Percentiles rank a stretch among this genome's conserved stretches.
These are phyloP conservation scores for Termitomyces sp. DNA, from an alignment of 768 basidiomycete species.

Conservation along the genomic window DNA sequence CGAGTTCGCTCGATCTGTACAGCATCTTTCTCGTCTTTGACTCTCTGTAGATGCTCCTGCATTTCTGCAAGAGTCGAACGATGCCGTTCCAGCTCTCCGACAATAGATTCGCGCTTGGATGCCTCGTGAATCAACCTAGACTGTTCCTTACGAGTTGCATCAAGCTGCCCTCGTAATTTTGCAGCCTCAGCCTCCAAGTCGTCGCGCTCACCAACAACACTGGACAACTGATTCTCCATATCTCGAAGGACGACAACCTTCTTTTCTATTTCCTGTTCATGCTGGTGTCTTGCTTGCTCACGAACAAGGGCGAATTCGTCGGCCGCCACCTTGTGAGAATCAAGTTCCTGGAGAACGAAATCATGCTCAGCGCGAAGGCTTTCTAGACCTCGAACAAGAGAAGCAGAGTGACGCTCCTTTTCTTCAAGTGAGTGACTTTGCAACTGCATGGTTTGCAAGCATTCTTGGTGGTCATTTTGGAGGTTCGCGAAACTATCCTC, in stretches of 20 bases:
- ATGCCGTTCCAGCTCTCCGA: slow-evolving; percentile 71
- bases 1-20: slow-evolving; percentile 68
- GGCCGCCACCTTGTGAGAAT: slow-evolving; percentile 48
- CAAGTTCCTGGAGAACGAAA: slow-evolving; percentile 50
- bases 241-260: slow-evolving; percentile 40
- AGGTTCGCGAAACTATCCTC: background rate
- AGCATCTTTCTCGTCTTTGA: slow-evolving; percentile 77
- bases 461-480: slow-evolving; percentile 4
- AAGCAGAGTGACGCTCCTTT: slow-evolving; percentile 35
- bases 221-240: slow-evolving; percentile 46
- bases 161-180: slow-evolving; percentile 53
- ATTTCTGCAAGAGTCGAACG: slow-evolving; percentile 71
- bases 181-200: slow-evolving; percentile 41
- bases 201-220: slow-evolving; percentile 38
- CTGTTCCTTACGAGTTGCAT: slow-evolving; percentile 52
- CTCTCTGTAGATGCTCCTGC: slow-evolving; percentile 71
- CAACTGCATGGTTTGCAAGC: background rate
- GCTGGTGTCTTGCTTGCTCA: slow-evolving; percentile 33
- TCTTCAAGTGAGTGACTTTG: slow-evolving; percentile 33
- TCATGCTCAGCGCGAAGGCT: slow-evolving; percentile 43
- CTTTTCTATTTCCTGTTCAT: slow-evolving; percentile 44
- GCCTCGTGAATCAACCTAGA: slow-evolving; percentile 62
- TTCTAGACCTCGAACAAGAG: slow-evolving; percentile 44
- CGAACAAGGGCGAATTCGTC: slow-evolving; percentile 43
- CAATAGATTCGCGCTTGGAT: slow-evolving; percentile 69